Conservation (phyloP, 1,284 basidiomycete species). For the Malassezia equina region DNA sequence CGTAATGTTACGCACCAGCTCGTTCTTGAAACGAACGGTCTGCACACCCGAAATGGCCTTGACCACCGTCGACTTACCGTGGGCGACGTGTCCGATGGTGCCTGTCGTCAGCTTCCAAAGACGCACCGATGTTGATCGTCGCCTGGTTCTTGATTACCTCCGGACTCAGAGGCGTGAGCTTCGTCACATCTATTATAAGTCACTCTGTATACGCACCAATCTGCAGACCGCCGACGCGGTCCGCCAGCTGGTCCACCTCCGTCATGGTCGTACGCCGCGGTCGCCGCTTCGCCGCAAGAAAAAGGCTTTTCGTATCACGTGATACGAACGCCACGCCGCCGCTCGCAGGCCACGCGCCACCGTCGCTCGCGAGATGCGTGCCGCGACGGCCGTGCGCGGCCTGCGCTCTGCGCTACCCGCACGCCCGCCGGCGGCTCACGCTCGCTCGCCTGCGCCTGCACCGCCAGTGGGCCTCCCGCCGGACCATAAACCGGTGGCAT, state of each 20-base stretch:
- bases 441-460: neutral
- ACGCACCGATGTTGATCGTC: slow-evolving; percentile 45
- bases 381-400: neutral
- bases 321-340: neutral
- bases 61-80: slow-evolving; percentile 97
- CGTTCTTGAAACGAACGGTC: slow-evolving; percentile 98
- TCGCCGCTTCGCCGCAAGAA: neutral
- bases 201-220: slow-evolving; percentile 2
- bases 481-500: neutral
- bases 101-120: slow-evolving; percentile 4
- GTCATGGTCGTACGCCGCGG: slow-evolving; percentile 14
- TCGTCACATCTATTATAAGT: slow-evolving; percentile 28
- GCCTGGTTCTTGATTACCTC: slow-evolving; percentile 98
- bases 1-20: slow-evolving; percentile 75
- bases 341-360: neutral
- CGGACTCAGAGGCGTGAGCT: slow-evolving; percentile 78
- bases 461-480: neutral
- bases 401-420: neutral
- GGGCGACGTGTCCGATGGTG: slow-evolving; percentile 52
- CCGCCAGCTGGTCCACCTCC: slow-evolving; percentile 13
- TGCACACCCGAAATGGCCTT: slow-evolving; percentile 98
- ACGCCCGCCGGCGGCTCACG: neutral
- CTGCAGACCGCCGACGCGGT: slow-evolving; percentile 11
- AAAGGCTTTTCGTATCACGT: slow-evolving; percentile 5
- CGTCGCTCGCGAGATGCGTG: neutral